These are phyloP conservation scores for Suhomyces sp. DNA, from an alignment of 805 yeast species.

Conservation along the genomic window DNA sequence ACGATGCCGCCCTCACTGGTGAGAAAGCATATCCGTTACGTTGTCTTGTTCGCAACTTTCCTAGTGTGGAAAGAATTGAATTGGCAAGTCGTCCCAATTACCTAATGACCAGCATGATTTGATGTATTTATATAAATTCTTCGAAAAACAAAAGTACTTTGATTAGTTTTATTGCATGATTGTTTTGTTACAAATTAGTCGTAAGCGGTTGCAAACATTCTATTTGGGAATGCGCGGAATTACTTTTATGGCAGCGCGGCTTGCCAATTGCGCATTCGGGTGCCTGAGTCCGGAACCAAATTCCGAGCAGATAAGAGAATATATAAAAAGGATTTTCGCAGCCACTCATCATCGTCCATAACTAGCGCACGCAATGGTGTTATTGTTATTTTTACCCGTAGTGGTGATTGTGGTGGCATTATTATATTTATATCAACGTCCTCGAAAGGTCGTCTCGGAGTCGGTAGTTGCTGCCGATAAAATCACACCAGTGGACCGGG, in stretches of 20 bases:
- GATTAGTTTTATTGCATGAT: not conserved
- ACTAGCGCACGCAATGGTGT: not conserved
- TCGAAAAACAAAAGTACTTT: not conserved
- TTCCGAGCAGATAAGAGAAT: not conserved
- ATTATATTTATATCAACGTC: not conserved
- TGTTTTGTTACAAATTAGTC: not conserved
- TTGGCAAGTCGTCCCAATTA: constrained; percentile 13
- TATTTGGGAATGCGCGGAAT: not conserved
- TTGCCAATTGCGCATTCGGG: not conserved
- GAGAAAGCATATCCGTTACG: constrained; percentile 30
- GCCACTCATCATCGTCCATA: not conserved
- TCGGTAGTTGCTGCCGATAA: not conserved
- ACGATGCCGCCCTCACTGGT: constrained; percentile 28
- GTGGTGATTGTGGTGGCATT: not conserved
- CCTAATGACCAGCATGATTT: not conserved
- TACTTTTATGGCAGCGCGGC: not conserved
- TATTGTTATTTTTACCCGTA: not conserved
- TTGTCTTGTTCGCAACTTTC: constrained; percentile 29
- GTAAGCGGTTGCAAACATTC: not conserved
- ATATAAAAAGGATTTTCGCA: not conserved
- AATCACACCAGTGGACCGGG: constrained; percentile 21
- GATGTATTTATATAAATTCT: not conserved
- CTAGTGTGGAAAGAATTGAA: constrained; percentile 29
- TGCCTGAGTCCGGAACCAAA: not conserved
- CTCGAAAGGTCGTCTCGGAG: not conserved